Conservation (phyloP, 75 land plant genomes). For the Sequoiadendron giganteum region DNA sequence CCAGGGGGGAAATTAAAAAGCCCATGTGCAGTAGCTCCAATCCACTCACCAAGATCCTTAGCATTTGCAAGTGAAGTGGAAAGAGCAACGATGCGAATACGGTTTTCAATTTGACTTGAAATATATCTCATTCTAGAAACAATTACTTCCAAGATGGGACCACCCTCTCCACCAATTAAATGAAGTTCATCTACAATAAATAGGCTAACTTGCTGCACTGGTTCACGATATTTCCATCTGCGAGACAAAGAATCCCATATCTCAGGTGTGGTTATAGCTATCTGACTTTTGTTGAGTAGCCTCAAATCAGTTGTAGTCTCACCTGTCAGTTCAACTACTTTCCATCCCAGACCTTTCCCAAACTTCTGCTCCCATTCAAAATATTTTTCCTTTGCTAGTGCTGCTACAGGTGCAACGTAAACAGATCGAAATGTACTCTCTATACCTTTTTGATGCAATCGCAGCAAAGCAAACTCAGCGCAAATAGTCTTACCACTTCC, state of each 20-base stretch:
- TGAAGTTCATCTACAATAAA: too few relatives aligned
- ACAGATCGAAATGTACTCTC: slow-evolving; percentile 14
- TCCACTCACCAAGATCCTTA: slow-evolving; percentile 97
- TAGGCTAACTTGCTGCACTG: too few relatives aligned
- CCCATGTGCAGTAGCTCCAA: slow-evolving; percentile 40
- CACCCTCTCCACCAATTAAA: too few relatives aligned
- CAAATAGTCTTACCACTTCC: slow-evolving; percentile 99
- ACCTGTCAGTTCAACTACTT: slow-evolving; percentile 93
- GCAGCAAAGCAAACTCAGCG: slow-evolving; percentile 91
- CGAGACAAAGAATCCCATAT: too few relatives aligned
- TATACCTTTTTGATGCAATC: slow-evolving; percentile 72
- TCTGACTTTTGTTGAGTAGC: slow-evolving; percentile 80
- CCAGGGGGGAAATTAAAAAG: slow-evolving; percentile 85
- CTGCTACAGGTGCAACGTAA: not conserved
- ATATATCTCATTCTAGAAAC: slow-evolving; percentile 68
- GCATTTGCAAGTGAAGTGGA: slow-evolving; percentile 99
- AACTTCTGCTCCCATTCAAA: not conserved
- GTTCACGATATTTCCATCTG: too few relatives aligned
- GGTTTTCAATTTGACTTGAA: slow-evolving; percentile 64
- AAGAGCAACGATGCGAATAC: slow-evolving; percentile 86
- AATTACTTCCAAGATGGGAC: too few relatives aligned
- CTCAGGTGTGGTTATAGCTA: slow-evolving; percentile 19
- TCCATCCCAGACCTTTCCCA: slow-evolving; percentile 46
- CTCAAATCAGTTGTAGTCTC: slow-evolving; percentile 78
- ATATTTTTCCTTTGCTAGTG: not conserved